Base-by-base conservation (phyloP, 768 basidiomycete species). In the Lenzites betulinus region DNA sequence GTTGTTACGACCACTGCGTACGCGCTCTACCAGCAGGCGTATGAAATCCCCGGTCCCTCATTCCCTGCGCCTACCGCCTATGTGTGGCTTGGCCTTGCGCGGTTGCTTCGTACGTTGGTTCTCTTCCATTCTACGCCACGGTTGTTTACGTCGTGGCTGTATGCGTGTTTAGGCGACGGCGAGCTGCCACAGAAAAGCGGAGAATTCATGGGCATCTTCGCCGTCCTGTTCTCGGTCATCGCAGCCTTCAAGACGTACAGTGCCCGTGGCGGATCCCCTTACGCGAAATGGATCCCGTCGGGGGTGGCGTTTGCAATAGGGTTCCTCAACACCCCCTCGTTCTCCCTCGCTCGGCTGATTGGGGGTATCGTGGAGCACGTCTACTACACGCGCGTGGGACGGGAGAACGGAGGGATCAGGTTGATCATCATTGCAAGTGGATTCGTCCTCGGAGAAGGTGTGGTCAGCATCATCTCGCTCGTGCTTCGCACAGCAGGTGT, bases 61-160 rank as follows among this genome's bases (percentile, higher is more conserved):
- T 98, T 98, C 74, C 93, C 93, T 7, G 95, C 94, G 0, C 96
- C 96, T 1, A 95, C 92, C 0, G 95, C 95, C 7, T 95, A 93
- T 66, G 91, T 98, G 33, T 98, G 96, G 95, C 78, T 90, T 25
- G 81, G 82, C 59, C 82, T 93, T 25, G 90, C 90, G 18, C 81
- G 90, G 18, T 76, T 92, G 9, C 81, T 92, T 30, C 87, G 90
- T 90, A 73, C 65, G 90, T 59, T 18, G 12, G 25, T 16, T 39
- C 38, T 20, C 35, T 25, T 25, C 28, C 46, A 23, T 20, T 25
- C 25, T 52, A 44, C 38, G 55, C 20, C 59, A 46, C 23, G n/a
- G 1, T 30, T 42, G 1, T 38, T 39, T 38, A 49, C 33, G 54
- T 54, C 23, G 44, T 77, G 2, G 7, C 20, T 70, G 75, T 67